Conservation (phyloP, 2,329 filamentous ascomycete genomes). For the Scortechinia acanthostroma region DNA sequence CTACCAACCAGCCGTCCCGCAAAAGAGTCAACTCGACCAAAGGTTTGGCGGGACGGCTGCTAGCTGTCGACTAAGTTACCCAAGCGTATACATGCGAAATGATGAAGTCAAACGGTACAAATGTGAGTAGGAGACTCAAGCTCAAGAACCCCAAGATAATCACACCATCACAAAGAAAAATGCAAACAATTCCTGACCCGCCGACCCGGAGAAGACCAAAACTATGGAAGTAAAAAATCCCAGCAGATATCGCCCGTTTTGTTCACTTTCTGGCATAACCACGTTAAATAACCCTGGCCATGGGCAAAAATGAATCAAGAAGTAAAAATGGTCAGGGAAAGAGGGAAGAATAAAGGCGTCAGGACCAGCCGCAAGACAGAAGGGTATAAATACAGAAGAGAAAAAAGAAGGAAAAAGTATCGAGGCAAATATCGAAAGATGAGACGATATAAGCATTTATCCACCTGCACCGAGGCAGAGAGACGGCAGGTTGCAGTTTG, state of each 20-base stretch:
- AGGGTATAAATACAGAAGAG: neutral
- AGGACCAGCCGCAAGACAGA: conserved; percentile 1
- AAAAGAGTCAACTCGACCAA: no score
- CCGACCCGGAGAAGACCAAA: neutral
- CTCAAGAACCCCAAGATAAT: no score
- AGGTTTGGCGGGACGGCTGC: no score
- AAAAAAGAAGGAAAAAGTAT: neutral
- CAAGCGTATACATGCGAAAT: no score
- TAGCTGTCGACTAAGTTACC: no score
- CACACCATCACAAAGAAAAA: neutral
- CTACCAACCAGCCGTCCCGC: no score
- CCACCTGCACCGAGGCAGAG: no score
- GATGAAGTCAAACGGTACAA: no score
- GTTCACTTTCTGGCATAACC: neutral
- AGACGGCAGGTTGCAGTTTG: no score
- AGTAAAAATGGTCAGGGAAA: neutral
- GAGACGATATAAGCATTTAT: no score
- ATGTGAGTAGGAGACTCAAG: no score
- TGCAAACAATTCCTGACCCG: neutral
- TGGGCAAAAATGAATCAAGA: neutral
- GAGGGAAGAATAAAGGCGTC: neutral
- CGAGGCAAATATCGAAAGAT: neutral
- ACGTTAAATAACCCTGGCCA: conserved; percentile 2
- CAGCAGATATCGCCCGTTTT: neutral
- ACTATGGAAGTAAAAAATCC: neutral